phyloP scores from a whole-genome alignment of 306 rosid genomes.

The Rosa rugosa region DNA sequence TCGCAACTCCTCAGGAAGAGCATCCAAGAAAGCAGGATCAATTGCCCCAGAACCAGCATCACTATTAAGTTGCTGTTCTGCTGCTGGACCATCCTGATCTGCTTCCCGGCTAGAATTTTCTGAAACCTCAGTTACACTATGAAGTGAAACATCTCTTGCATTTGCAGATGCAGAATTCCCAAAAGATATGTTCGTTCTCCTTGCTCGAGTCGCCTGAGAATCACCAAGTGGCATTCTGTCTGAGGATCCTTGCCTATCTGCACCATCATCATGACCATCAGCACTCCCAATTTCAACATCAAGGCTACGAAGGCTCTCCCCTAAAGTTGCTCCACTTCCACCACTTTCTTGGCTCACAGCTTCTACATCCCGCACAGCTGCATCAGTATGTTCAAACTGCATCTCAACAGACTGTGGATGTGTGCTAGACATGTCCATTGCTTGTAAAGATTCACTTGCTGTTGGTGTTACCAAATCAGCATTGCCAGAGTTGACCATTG shows the following conservation, averaged over 20 bases:
- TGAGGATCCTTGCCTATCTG: conserved; percentile 77
- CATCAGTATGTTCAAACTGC: conserved; percentile 84
- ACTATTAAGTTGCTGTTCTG: conserved; percentile 69
- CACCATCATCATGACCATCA: conserved; percentile 95
- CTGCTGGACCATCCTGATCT: conserved; percentile 67
- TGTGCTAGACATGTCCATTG: conserved; percentile 41
- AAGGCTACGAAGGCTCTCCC: conserved; percentile 95
- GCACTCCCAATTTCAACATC: conserved; percentile 99
- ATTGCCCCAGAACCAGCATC: conserved; percentile 85
- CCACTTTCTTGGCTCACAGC: conserved; percentile 98
- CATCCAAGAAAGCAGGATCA: conserved; percentile 95
- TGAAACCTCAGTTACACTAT: conserved; percentile 88
- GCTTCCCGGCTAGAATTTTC: conserved; percentile 93
- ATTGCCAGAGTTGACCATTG: conserved; percentile 34
- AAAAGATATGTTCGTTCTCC: conserved; percentile 61
- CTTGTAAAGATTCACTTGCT: conserved; percentile 48
- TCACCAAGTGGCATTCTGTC: conserved; percentile 70
- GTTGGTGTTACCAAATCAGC: conserved; percentile 51
- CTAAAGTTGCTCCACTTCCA: conserved; percentile 97
- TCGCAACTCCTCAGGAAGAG: conserved; percentile 96
- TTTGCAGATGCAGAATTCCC: conserved; percentile 60
- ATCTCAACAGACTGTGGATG: conserved; percentile 71
- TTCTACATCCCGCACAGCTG: conserved; percentile 81
- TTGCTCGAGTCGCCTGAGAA: conserved; percentile 68
- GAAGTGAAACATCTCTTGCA: conserved; percentile 85